These are phyloP conservation scores for Polyporus arcularius DNA, from an alignment of 768 basidiomycete genomes.

Conservation along the genomic window DNA sequence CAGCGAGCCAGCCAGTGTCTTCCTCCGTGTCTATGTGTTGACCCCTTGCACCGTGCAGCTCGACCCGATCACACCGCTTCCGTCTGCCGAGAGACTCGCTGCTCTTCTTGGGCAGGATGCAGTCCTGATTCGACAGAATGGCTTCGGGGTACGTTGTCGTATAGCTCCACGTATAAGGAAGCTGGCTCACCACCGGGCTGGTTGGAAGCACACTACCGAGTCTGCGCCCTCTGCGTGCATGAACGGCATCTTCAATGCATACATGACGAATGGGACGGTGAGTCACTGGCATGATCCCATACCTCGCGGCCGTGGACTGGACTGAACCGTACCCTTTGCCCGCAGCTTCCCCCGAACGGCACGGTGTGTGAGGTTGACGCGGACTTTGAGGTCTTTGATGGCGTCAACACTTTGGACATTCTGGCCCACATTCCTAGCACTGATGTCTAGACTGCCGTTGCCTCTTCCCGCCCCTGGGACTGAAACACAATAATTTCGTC, in stretches of 20 bases:
- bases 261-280: conserved; percentile 7
- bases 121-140: not conserved
- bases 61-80: not conserved
- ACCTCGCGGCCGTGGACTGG: too few species aligned
- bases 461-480: too few species aligned
- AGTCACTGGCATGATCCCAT: not conserved
- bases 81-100: not conserved
- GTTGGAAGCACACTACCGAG: not conserved
- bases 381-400: not conserved
- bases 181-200: too few species aligned
- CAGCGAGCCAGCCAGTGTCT: not conserved
- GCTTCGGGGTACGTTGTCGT: not conserved
- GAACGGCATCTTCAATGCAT: not conserved
- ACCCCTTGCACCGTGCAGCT: not conserved
- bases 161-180: too few species aligned
- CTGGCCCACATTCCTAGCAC: not conserved
- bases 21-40: not conserved
- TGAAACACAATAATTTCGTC: too few species aligned
- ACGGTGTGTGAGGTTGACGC: not conserved
- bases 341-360: not conserved
- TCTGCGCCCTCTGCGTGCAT: conserved; percentile 1
- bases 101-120: not conserved
- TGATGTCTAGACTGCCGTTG: not conserved
- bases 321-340: too few species aligned
- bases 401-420: not conserved